Conservation (phyloP, 129 eudicot species). For the Lonicera japonica region DNA sequence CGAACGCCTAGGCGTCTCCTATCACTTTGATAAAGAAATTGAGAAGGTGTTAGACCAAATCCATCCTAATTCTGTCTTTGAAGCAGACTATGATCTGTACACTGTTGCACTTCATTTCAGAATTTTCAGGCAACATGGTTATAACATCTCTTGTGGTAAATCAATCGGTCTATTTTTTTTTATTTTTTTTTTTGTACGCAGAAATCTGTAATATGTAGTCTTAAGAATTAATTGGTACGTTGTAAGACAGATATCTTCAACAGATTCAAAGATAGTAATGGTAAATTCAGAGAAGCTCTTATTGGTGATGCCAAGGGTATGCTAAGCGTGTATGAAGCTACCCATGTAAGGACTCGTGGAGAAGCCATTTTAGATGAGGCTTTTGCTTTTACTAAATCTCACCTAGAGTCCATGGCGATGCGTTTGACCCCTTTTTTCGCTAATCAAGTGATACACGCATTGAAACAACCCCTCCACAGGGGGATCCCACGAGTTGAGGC, state of each 20-base stretch:
- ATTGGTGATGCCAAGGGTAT: slow-evolving; percentile 12
- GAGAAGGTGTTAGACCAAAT: slow-evolving; percentile 3
- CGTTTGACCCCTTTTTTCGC: not conserved
- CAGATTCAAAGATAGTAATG: slow-evolving; percentile 10
- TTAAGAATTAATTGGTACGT: not conserved
- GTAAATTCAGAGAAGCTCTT: slow-evolving; percentile 13
- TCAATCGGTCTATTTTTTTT: not conserved
- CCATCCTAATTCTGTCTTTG: not conserved
- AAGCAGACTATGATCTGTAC: slow-evolving; percentile 11
- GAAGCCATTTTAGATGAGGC: slow-evolving; percentile 28
- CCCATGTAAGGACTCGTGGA: slow-evolving; percentile 12
- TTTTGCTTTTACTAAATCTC: slow-evolving; percentile 3
- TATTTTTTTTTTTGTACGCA: not conserved
- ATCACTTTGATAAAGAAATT: slow-evolving; percentile 25
- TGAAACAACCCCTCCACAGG: slow-evolving; percentile 14
- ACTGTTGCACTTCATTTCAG: slow-evolving; percentile 16
- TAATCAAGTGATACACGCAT: slow-evolving; percentile 15
- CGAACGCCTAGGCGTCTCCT: slow-evolving; percentile 24
- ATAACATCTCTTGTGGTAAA: slow-evolving; percentile 15
- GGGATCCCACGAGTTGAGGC: slow-evolving; percentile 24
- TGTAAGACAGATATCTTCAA: slow-evolving; percentile 14
- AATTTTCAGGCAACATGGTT: slow-evolving; percentile 23
- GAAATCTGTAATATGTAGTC: too few relatives aligned
- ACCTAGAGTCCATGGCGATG: not conserved
- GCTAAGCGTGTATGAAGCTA: slow-evolving; percentile 26